These are phyloP conservation scores for Termitomyces sp. DNA, from an alignment of 768 basidiomycete genomes.

Conservation along the genomic window DNA sequence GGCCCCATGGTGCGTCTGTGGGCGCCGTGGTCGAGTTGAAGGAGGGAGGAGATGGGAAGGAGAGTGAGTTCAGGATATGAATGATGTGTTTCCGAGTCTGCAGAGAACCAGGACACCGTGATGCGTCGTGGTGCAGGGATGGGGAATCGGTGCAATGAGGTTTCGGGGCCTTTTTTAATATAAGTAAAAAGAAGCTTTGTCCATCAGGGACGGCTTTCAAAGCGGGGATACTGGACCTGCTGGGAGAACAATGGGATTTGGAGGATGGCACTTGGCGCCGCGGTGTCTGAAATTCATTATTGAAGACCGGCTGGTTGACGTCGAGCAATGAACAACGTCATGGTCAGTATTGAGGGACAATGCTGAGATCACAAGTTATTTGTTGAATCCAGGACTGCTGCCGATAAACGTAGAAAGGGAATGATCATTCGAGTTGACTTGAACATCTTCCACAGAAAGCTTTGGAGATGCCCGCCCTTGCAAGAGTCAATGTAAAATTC, in stretches of 20 bases:
- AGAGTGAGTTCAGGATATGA: neutral
- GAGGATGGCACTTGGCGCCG: conserved; percentile 1
- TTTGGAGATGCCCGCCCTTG: neutral
- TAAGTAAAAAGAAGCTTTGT: conserved; percentile 6
- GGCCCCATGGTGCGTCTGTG: conserved; percentile 2
- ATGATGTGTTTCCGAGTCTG: neutral
- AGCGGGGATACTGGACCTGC: neutral
- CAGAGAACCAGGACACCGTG: neutral
- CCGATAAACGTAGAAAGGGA: neutral
- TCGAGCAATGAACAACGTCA: neutral
- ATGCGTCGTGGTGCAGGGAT: neutral
- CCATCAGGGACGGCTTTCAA: conserved; percentile 6
- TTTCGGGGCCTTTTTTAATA: conserved; percentile 7
- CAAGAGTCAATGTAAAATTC: neutral
- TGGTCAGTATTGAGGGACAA: neutral
- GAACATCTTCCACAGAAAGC: neutral
- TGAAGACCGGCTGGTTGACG: neutral
- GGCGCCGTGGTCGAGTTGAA: neutral
- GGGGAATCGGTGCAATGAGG: conserved; percentile 1
- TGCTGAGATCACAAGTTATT: neutral
- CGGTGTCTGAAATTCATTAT: conserved; percentile 4
- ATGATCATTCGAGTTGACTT: neutral
- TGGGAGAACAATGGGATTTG: conserved; percentile 10
- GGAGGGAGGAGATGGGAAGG: neutral
- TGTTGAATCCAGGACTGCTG: neutral